Percentiles rank a stretch among this genome's conserved stretches.
phyloP scores from a whole-genome alignment of 169 alveolate genomes.

The Plasmodium yoelii region DNA sequence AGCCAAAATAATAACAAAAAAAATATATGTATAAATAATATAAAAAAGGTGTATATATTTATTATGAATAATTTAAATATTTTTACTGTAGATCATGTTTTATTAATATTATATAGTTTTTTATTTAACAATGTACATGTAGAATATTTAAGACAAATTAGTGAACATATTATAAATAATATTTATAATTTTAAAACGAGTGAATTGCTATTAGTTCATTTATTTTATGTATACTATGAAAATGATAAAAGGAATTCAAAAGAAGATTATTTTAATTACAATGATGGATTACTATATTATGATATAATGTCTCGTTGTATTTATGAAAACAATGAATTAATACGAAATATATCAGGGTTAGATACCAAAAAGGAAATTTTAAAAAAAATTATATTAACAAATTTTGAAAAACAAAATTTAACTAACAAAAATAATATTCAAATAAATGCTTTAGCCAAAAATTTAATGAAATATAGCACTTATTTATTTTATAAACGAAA shows the following conservation, averaged over 20 bases:
- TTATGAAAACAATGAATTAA: too few relatives aligned
- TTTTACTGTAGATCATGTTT: constrained; percentile 26
- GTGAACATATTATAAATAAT: constrained; percentile 46
- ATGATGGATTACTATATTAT: too few relatives aligned
- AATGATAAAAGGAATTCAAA: background rate
- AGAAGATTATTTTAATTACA: background rate
- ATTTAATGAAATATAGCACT: constrained; percentile 25
- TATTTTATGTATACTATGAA: constrained; percentile 60
- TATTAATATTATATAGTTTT: constrained; percentile 44
- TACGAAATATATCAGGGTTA: too few relatives aligned
- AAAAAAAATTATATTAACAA: constrained; percentile 5
- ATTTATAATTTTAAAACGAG: constrained; percentile 67
- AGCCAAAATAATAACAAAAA: constrained; percentile 7
- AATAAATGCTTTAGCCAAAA: constrained; percentile 23
- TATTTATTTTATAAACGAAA: constrained; percentile 51
- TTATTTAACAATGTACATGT: constrained; percentile 15
- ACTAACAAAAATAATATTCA: background rate
- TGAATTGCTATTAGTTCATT: constrained; percentile 53
- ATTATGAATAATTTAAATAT: constrained; percentile 21
- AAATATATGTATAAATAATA: background rate
- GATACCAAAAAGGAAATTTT: too few relatives aligned
- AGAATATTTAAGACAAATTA: constrained; percentile 46
- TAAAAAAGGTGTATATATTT: constrained; percentile 18
- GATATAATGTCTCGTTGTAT: too few relatives aligned
- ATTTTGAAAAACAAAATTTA: too few relatives aligned